Conservation (phyloP, 805 yeast species). For the Tetrapisispora namnaoensis region DNA sequence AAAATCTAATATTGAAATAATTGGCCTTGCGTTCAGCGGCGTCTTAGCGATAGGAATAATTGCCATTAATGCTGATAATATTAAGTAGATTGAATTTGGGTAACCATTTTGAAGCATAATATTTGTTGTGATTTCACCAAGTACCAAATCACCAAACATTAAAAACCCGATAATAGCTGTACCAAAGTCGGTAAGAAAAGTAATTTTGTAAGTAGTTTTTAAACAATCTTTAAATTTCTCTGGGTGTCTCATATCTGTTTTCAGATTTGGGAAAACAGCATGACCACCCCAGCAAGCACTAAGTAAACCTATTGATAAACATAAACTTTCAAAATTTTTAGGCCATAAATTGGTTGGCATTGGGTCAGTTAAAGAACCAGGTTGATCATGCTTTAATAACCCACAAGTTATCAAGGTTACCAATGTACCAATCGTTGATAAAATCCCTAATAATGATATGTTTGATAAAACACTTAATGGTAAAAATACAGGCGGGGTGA, state of each 20-base stretch:
- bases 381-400: conserved; percentile 44
- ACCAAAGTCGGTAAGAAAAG: conserved; percentile 48
- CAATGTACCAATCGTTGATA: conserved; percentile 59
- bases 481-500: conserved; percentile 74
- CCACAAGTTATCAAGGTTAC: conserved; percentile 54
- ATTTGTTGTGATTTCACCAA: conserved; percentile 72
- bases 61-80: conserved; percentile 63
- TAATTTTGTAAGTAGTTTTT: conserved; percentile 48
- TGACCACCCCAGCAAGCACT: conserved; percentile 85
- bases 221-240: conserved; percentile 44
- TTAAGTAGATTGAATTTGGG: conserved; percentile 49
- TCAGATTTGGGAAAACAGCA: conserved; percentile 67
- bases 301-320: conserved; percentile 55
- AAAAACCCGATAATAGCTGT: conserved; percentile 62
- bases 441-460: conserved; percentile 58
- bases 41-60: conserved; percentile 75
- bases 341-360: conserved; percentile 68
- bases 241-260: conserved; percentile 64
- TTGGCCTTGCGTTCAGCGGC: conserved; percentile 76
- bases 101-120: conserved; percentile 57
- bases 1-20: conserved; percentile 58
- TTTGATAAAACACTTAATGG: conserved; percentile 68
- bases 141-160: conserved; percentile 66
- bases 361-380: conserved; percentile 63
- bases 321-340: conserved; percentile 36